These are phyloP conservation scores for Coniella vitis DNA, from an alignment of 2,329 filamentous ascomycete genomes.

Conservation along the genomic window DNA sequence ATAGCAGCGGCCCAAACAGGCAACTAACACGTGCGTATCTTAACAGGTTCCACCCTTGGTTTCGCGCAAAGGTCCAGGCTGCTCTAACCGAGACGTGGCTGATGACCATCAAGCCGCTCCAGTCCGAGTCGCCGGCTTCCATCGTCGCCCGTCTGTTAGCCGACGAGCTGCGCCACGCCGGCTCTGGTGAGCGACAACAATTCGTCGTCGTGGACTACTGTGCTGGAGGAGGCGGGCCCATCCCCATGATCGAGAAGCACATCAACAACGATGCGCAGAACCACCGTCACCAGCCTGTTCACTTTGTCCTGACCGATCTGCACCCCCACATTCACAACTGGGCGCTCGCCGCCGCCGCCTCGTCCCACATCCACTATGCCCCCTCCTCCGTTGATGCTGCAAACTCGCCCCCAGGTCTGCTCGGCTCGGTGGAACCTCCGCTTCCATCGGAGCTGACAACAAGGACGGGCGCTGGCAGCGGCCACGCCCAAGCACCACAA, in stretches of 20 bases:
- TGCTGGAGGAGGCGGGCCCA: slow-evolving; percentile 66
- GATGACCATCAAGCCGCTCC: slow-evolving; percentile 49
- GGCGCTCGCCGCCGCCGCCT: slow-evolving; percentile 44
- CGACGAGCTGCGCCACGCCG: slow-evolving; percentile 36
- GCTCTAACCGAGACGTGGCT: slow-evolving; percentile 60
- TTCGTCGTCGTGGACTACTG: slow-evolving; percentile 71
- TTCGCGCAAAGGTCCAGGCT: slow-evolving; percentile 58
- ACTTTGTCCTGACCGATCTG: slow-evolving; percentile 60
- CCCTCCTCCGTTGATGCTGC: slow-evolving; percentile 58
- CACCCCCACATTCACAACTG: slow-evolving; percentile 58
- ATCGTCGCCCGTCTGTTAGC: slow-evolving; percentile 53
- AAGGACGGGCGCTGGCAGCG: neutral
- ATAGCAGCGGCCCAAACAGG: no score
- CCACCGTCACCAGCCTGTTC: slow-evolving; percentile 27
- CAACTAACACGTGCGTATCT: neutral
- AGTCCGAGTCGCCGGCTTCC: slow-evolving; percentile 49
- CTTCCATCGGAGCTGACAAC: neutral
- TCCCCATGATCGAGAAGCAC: slow-evolving; percentile 53
- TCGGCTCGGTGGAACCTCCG: slow-evolving; percentile 20
- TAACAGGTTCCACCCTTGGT: slow-evolving; percentile 56
- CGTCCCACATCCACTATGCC: slow-evolving; percentile 53
- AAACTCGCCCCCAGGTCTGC: slow-evolving; percentile 45
- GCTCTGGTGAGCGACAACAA: slow-evolving; percentile 29
- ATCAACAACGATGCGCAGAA: slow-evolving; percentile 37
- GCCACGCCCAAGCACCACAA: slow-evolving; percentile 30